Percentiles rank a stretch among this genome's conserved stretches.
Conservation (phyloP, 2,329 filamentous ascomycete species). For the Epichloe sibirici region DNA sequence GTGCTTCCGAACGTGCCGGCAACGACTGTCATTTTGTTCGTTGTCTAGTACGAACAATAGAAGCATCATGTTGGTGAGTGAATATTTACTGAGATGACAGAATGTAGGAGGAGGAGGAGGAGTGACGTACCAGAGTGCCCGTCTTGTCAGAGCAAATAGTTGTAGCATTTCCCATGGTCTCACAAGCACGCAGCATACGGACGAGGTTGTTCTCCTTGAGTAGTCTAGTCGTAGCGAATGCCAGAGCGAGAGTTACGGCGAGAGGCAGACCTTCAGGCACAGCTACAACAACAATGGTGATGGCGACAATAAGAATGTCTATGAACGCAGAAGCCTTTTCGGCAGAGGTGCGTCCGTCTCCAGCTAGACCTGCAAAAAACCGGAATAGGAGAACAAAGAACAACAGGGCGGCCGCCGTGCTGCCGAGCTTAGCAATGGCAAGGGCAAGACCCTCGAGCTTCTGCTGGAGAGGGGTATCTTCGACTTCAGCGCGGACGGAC, state of each 20-base stretch:
- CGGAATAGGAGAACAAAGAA: constrained; percentile 71
- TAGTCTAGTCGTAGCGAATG: constrained; percentile 68
- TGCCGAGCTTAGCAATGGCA: constrained; percentile 31
- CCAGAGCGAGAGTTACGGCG: constrained; percentile 62
- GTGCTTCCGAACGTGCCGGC: constrained; percentile 40
- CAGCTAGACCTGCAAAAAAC: constrained; percentile 52
- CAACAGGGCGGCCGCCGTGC: constrained; percentile 57
- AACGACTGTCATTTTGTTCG: constrained; percentile 58
- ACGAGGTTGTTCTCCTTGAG: constrained; percentile 67
- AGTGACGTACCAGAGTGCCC: constrained; percentile 34
- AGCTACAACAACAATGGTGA: constrained; percentile 69
- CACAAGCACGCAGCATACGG: constrained; percentile 63
- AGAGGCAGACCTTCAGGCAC: constrained; percentile 68
- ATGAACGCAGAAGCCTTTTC: constrained; percentile 69
- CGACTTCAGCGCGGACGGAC: constrained; percentile 37
- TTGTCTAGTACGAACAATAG: constrained; percentile 28
- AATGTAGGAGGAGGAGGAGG: neutral
- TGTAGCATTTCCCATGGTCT: constrained; percentile 71
- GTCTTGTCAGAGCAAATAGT: constrained; percentile 60
- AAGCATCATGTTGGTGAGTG: constrained; percentile 16
- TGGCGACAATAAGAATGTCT: constrained; percentile 64
- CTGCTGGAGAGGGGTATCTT: constrained; percentile 41
- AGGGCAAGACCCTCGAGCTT: constrained; percentile 31
- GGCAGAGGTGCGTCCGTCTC: constrained; percentile 41
- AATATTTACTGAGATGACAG: neutral